Base-by-base conservation (phyloP, 2,329 filamentous ascomycete genomes). In the Hypoxylon sp. region DNA sequence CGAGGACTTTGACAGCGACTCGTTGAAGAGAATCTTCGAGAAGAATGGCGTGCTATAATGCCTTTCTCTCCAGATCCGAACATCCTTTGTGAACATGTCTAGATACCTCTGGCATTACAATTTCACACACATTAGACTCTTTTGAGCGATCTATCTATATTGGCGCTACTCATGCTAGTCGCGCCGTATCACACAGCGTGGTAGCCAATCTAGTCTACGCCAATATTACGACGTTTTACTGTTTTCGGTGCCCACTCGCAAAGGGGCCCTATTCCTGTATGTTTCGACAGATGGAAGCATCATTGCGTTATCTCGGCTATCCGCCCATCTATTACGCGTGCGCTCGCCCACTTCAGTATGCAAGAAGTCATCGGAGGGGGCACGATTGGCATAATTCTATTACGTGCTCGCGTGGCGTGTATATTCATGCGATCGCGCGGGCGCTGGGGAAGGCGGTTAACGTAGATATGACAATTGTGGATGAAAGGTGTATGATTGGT, bases 1-100 rank as follows among this genome's bases (percentile, higher is more conserved):
- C 30, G 86, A 87, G 46, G 75, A 80, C 39, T 88, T 89, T 65
- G 84, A 83, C 72, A 85, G 81, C 48, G 78, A 81, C 54, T 79
- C 85, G 1, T 74, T 90, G 48, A 80, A 79, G 71, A 79, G 75
- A 67, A 77, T 90, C 30, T 80, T 90, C 54, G 74, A 79, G 68
- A 83, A 82, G 71, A 77, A 88, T 69, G 74, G 77, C 46, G 81
- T 89, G 58, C 74, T 89, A 65, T 86, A 74, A 78, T 46, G n/a
- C 19, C 15, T 37, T n/a, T 39, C 43, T 41, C 32, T 28, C 22
- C 51, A 6, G 19, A 32, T 47, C 11, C 19, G 51, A 26, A 26
- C 34, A 37, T 47, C 26, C 11, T 6, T 37, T 37, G 5, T 37
- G 15, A 37, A 15, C 32, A 37, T 5, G n/a, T 15, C 13, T n/a